These are phyloP conservation scores for Fistulinella staudtii DNA, from an alignment of 1,284 basidiomycete species.

Conservation along the genomic window DNA sequence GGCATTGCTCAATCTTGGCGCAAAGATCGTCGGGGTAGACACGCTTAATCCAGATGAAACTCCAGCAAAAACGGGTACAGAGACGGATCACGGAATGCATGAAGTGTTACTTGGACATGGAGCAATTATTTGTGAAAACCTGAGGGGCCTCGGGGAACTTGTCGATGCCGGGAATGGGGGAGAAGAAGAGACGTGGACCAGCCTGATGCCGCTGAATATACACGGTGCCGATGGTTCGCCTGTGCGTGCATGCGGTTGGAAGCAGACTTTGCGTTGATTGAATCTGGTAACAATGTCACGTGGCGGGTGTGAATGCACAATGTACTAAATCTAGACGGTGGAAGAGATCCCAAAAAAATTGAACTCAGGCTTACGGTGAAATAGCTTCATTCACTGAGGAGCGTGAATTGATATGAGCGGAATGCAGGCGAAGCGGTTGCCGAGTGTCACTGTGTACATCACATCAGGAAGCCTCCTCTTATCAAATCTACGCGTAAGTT, in stretches of 20 bases:
- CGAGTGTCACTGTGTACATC: no score
- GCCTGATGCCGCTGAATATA: constrained; percentile 54
- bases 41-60: constrained; percentile 66
- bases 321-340: no score
- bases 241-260: constrained; percentile 60
- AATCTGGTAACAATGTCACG: no score
- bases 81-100: constrained; percentile 39
- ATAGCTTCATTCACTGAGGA: no score
- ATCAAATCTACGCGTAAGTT: no score
- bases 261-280: no score
- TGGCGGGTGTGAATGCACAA: no score
- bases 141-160: constrained; percentile 45
- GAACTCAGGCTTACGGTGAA: no score
- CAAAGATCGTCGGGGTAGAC: constrained; percentile 57
- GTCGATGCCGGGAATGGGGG: background rate
- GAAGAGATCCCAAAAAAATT: no score
- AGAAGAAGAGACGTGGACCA: constrained; percentile 41
- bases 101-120: constrained; percentile 53
- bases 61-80: constrained; percentile 16
- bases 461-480: no score
- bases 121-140: constrained; percentile 64
- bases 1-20: constrained; percentile 45
- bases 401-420: no score
- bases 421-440: no score
- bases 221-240: constrained; percentile 61